Evolutionary conservation across 371 early-diverging fungal genomes (phyloP), one percentile per base, ranked within the genome.

Genomic region (Haplosporangium sp.): DNA sequence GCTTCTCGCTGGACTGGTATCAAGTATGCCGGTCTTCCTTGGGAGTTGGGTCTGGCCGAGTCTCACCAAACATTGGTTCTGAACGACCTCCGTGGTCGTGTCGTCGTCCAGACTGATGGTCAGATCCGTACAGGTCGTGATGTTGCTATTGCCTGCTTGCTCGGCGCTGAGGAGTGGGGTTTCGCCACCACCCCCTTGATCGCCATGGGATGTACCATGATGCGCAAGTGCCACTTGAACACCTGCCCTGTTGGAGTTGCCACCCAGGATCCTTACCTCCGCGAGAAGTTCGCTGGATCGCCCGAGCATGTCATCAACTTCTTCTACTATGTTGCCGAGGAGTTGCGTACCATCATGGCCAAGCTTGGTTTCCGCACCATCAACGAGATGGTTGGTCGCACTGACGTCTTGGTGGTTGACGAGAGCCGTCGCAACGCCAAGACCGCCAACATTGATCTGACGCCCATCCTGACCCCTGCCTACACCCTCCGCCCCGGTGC

Each of bases 141-240:
- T 84, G 95, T 97, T 23, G 96, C 95, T 11, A 87, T 97, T 74
- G 96, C 98, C 9, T 95, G 96, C 83, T 86, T 98, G 81, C 88
- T 98, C 29, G 98, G 98, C 73, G 98, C 98, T 59, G 97, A 98
- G 82, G 98, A 98, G 87, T 97, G 95, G 93, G 98, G 98, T 37
- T 98, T 98, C 75, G 98, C 98, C 54, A 98, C 98, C 6, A 93
- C 97, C 6, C 98, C 98, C 43, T 86, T 98, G 69, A 97, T 98
- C 73, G 96, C 97, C n/a, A 89, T 97, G 79, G 98, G 98, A 52
- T 97, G 98, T 83, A 95, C 89, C 62, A 96, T 97, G 94, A 93
- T 97, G 95, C 88, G 97, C 61, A 94, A 95, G 81, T 94, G 94
- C 83, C 95, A 92, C 82, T 76, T 95, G 82, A 97, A 97, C 83